Percentiles rank a stretch among this genome's conserved stretches.
Evolutionary conservation across 2,329 filamentous ascomycete species (phyloP).

Genomic region (Fusarium verticillioides): DNA sequence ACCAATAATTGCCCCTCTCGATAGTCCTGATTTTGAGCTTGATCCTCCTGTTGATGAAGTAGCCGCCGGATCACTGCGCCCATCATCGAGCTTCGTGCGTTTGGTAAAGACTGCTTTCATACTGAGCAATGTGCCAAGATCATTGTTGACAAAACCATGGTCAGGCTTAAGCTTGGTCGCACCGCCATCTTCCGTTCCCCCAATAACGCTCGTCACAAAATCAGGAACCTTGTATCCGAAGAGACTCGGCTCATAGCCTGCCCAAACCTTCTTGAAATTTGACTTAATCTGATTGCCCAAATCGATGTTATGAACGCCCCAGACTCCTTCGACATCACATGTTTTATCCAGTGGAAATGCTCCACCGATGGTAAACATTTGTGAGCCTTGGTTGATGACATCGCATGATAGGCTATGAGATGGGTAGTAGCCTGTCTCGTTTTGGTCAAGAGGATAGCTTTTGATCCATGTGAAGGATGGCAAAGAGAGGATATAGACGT

Average conservation of each 20-base stretch:
- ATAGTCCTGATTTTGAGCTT: background rate
- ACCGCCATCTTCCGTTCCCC: background rate
- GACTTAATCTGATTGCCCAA: background rate
- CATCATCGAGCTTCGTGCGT: background rate
- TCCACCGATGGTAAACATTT: background rate
- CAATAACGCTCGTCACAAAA: background rate
- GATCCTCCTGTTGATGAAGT: background rate
- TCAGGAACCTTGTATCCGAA: background rate
- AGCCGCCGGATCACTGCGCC: background rate
- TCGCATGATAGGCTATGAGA: conserved; percentile 2
- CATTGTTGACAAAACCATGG: background rate
- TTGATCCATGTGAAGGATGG: conserved; percentile 3
- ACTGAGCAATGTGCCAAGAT: background rate
- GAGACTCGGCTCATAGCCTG: background rate
- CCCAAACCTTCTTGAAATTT: conserved; percentile 5
- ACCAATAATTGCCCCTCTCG: background rate
- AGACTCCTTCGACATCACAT: background rate
- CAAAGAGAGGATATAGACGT: background rate
- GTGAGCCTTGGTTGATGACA: background rate
- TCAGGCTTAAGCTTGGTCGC: background rate
- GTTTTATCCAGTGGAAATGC: background rate
- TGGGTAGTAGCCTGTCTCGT: background rate
- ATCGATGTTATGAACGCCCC: background rate
- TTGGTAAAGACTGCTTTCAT: background rate
- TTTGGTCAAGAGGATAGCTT: conserved; percentile 2